Conservation (phyloP, 1,284 basidiomycete genomes). For the Inonotus hispidus region DNA sequence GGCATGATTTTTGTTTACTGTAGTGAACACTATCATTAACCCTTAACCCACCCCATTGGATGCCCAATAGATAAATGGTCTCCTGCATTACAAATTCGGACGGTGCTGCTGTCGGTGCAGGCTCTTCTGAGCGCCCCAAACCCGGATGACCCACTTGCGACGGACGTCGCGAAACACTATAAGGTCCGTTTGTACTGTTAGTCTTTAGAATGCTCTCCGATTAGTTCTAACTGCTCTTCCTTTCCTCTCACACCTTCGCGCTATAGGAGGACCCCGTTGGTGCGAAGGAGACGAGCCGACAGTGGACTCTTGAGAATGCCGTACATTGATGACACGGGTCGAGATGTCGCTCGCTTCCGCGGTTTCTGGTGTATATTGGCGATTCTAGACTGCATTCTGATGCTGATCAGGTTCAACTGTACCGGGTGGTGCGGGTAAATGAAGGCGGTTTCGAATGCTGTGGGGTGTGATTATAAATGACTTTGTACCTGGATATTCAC, state of each 20-base stretch:
- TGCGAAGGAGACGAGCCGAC: constrained; percentile 83
- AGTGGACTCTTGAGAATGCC: constrained; percentile 90
- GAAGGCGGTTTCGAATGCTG: not conserved
- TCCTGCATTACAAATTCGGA: constrained; percentile 95
- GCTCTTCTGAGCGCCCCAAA: constrained; percentile 94
- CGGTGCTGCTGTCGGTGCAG: constrained; percentile 94
- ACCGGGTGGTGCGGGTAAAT: too few relatives aligned
- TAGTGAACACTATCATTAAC: not conserved
- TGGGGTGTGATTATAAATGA: not conserved
- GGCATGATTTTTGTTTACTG: constrained; percentile 39
- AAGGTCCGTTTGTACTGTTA: constrained; percentile 39
- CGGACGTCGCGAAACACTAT: constrained; percentile 97
- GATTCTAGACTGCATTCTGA: not conserved
- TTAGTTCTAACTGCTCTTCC: not conserved
- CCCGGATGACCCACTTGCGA: constrained; percentile 98
- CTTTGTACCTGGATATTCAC: constrained; percentile 6
- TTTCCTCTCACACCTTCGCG: too few relatives aligned
- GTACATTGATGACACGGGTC: constrained; percentile 19
- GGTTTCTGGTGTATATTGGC: not conserved
- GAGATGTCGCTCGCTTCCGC: not conserved
- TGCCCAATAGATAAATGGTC: constrained; percentile 91
- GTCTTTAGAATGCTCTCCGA: not conserved
- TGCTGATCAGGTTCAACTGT: not conserved
- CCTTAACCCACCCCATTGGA: not conserved
- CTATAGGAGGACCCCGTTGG: constrained; percentile 79